phyloP scores from a whole-genome alignment of 805 yeast species.

The Zygotorulaspora sp. region DNA sequence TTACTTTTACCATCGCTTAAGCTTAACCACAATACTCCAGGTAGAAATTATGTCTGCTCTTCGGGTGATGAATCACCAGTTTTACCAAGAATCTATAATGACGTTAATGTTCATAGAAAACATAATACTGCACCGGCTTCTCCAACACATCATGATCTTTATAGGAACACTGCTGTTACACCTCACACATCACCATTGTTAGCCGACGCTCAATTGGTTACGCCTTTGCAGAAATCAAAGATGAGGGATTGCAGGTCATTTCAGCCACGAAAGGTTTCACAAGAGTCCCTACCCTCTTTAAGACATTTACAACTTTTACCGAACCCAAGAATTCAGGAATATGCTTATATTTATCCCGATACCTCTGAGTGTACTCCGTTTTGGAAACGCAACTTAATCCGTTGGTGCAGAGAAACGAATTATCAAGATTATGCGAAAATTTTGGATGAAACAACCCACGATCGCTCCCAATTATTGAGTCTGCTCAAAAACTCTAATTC shows the following conservation, averaged over 20 bases:
- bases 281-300: constrained; percentile 29
- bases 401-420: constrained; percentile 35
- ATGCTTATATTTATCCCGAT: constrained; percentile 34
- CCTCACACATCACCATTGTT: constrained; percentile 28
- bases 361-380: constrained; percentile 32
- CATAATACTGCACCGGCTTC: constrained; percentile 34
- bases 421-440: constrained; percentile 32
- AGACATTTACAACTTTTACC: constrained; percentile 32
- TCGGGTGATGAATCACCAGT: constrained; percentile 7
- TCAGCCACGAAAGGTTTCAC: constrained; percentile 3
- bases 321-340: constrained; percentile 29
- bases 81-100: constrained; percentile 6
- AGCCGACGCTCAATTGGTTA: constrained; percentile 11
- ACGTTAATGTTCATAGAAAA: constrained; percentile 15
- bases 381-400: constrained; percentile 32
- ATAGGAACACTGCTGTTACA: constrained; percentile 12
- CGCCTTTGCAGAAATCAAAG: constrained; percentile 2
- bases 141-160: constrained; percentile 16
- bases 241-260: not conserved
- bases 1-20: constrained; percentile 19
- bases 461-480: constrained; percentile 12
- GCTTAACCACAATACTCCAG: constrained; percentile 5
- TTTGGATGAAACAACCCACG: constrained; percentile 17
- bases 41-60: constrained; percentile 11
- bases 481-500: constrained; percentile 4